A percentile compares a stretch with the other conserved stretches of the same genome.
Conservation (phyloP, 768 basidiomycete species). For the Cystofilobasidium capitatum region DNA sequence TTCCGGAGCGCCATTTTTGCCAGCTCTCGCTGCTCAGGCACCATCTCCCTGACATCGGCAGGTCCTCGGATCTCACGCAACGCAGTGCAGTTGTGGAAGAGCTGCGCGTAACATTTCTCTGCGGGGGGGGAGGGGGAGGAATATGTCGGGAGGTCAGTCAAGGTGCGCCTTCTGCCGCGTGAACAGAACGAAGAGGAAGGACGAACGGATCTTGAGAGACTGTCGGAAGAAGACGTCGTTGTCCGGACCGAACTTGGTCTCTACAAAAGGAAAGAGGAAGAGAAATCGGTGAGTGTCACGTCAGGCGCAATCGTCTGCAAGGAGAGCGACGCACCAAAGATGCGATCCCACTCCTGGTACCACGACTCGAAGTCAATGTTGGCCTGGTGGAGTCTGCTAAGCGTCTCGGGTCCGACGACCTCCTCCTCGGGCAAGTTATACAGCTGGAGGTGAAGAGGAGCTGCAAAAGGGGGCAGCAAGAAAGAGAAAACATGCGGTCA, state of each 20-base stretch:
- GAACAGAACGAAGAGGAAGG: not conserved
- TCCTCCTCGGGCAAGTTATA: conserved; percentile 54
- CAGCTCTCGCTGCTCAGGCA: conserved; percentile 61
- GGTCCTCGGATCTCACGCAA: conserved; percentile 57
- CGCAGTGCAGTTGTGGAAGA: conserved; percentile 38
- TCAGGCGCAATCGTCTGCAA: too few species aligned
- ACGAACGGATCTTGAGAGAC: conserved; percentile 75
- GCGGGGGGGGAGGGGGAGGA: not conserved
- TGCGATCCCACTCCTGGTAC: conserved; percentile 46
- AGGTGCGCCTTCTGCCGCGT: too few species aligned
- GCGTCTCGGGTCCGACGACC: conserved; percentile 63
- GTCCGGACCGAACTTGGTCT: conserved; percentile 44
- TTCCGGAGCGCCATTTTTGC: conserved; percentile 75
- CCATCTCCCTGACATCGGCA: conserved; percentile 78
- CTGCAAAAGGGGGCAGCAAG: conserved; percentile 36
- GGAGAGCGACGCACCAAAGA: conserved; percentile 31
- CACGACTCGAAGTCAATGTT: conserved; percentile 69
- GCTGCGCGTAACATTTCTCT: conserved; percentile 30
- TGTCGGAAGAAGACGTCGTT: conserved; percentile 76
- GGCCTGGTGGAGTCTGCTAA: conserved; percentile 60
- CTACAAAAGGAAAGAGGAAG: conserved; percentile 55
- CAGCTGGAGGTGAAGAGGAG: conserved; percentile 70
- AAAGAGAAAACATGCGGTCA: not conserved
- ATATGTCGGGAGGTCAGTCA: not conserved
- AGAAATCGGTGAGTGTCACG: not conserved